Evolutionary conservation across 2,329 filamentous ascomycete species (phyloP).

Genomic region (Parascedosporium putredinis): DNA sequence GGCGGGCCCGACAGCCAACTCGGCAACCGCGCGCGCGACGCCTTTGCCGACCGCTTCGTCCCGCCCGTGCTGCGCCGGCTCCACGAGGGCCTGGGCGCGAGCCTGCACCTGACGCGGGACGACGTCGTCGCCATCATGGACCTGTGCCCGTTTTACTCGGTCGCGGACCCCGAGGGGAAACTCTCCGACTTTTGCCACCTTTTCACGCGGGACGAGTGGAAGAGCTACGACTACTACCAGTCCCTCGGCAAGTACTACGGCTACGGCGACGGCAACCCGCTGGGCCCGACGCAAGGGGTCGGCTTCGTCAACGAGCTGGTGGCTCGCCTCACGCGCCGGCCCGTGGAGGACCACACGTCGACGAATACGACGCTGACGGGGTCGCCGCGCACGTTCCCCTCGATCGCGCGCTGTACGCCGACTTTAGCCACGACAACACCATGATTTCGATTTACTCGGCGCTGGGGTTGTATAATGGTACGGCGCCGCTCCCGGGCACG

Average conservation of each 20-base stretch:
- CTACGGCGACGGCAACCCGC: slow-evolving; percentile 62
- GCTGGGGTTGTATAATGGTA: slow-evolving; percentile 66
- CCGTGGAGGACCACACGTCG: slow-evolving; percentile 62
- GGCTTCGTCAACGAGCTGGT: slow-evolving; percentile 84
- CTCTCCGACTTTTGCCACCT: slow-evolving; percentile 66
- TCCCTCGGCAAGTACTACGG: slow-evolving; percentile 78
- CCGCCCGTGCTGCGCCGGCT: slow-evolving; percentile 58
- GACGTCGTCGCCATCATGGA: slow-evolving; percentile 75
- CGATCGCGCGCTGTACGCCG: slow-evolving; percentile 65
- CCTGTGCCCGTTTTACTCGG: slow-evolving; percentile 73
- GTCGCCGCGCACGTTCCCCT: slow-evolving; percentile 59
- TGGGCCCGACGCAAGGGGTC: slow-evolving; percentile 77
- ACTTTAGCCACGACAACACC: slow-evolving; percentile 88
- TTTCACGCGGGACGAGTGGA: slow-evolving; percentile 66
- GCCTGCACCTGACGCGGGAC: slow-evolving; percentile 51
- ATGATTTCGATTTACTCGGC: slow-evolving; percentile 70
- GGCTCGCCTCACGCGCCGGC: slow-evolving; percentile 59
- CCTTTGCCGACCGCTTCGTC: slow-evolving; percentile 55
- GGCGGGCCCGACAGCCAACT: slow-evolving; percentile 38
- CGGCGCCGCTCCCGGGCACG: slow-evolving; percentile 39
- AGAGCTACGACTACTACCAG: slow-evolving; percentile 69
- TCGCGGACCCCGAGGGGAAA: slow-evolving; percentile 41
- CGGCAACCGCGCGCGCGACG: slow-evolving; percentile 37
- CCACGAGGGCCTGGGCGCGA: slow-evolving; percentile 58
- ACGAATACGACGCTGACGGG: slow-evolving; percentile 70